phyloP scores from a whole-genome alignment of 1,139 yeast species.

The Protomyces macrosporus region DNA sequence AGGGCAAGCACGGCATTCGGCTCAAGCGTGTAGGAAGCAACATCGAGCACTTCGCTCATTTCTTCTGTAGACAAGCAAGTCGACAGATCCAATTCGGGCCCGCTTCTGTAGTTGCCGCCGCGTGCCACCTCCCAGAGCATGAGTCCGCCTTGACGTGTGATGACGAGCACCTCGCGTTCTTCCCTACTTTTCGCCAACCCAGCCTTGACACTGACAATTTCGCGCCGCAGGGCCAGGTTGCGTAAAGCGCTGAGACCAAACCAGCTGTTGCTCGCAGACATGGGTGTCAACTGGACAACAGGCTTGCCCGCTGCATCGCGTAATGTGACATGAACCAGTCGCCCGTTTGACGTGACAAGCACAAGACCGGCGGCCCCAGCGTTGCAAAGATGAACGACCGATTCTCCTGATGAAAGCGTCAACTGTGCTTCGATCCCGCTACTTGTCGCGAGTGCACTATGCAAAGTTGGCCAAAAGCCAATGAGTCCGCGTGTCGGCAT shows the following conservation, averaged over 20 bases:
- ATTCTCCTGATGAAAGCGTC: constrained; percentile 5
- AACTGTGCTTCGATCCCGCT: constrained; percentile 14
- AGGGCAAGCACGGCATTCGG: constrained; percentile 11
- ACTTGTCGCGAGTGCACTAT: constrained; percentile 17
- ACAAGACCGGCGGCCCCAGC: constrained; percentile 57
- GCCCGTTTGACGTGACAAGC: constrained; percentile 64
- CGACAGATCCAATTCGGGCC: constrained; percentile 38
- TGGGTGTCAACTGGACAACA: constrained; percentile 28
- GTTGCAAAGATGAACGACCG: constrained; percentile 6
- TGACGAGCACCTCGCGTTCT: constrained; percentile 44
- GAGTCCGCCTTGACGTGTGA: constrained; percentile 45
- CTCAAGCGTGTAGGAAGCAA: constrained; percentile 12
- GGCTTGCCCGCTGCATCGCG: constrained; percentile 69
- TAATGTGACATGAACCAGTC: constrained; percentile 58
- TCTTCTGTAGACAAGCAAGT: neutral
- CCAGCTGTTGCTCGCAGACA: constrained; percentile 33
- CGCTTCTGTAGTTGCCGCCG: constrained; percentile 40
- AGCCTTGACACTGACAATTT: constrained; percentile 56
- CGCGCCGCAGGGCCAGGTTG: constrained; percentile 40
- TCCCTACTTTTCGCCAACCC: constrained; percentile 56
- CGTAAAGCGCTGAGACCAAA: constrained; percentile 12
- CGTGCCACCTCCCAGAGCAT: constrained; percentile 49
- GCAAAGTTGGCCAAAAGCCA: constrained; percentile 22
- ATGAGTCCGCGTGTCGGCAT: constrained; percentile 43
- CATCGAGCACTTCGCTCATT: constrained; percentile 14